Conservation (phyloP, 345 rosid genomes). For the Viola odorata region DNA sequence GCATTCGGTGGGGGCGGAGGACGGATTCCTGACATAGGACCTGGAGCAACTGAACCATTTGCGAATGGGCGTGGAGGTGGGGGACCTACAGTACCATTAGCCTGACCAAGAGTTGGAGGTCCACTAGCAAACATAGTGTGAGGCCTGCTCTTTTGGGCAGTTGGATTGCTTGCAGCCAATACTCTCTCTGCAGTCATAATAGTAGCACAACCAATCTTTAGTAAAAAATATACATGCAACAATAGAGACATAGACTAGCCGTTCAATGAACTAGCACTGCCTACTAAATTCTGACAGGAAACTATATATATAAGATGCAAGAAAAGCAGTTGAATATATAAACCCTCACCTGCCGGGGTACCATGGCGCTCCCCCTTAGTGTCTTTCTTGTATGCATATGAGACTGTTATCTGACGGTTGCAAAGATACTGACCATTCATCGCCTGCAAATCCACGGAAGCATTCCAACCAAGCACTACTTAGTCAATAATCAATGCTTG, state of each 20-base stretch:
- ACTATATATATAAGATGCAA: not conserved
- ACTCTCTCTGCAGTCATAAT: constrained; percentile 61
- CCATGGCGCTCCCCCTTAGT: constrained; percentile 99
- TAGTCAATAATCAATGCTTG: too few relatives aligned
- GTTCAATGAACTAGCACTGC: not conserved
- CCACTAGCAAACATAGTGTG: constrained; percentile 93
- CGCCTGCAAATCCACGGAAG: constrained; percentile 37
- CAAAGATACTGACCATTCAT: constrained; percentile 97
- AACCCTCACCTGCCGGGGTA: constrained; percentile 53
- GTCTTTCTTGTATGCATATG: constrained; percentile 97
- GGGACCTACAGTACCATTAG: constrained; percentile 49
- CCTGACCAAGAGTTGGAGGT: constrained; percentile 70
- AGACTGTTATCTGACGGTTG: constrained; percentile 94
- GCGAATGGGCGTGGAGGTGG: constrained; percentile 70
- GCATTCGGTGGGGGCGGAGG: constrained; percentile 36
- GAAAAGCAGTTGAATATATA: not conserved
- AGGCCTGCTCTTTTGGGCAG: constrained; percentile 78
- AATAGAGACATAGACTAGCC: not conserved
- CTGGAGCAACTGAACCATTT: constrained; percentile 53
- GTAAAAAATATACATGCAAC: not conserved
- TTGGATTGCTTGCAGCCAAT: constrained; percentile 90
- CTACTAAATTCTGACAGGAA: not conserved
- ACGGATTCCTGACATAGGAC: constrained; percentile 42
- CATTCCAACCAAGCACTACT: too few relatives aligned
- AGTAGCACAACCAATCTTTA: not conserved